These are phyloP conservation scores for Gossypium armourianum DNA, from an alignment of 441 rosid species.

Conservation along the genomic window DNA sequence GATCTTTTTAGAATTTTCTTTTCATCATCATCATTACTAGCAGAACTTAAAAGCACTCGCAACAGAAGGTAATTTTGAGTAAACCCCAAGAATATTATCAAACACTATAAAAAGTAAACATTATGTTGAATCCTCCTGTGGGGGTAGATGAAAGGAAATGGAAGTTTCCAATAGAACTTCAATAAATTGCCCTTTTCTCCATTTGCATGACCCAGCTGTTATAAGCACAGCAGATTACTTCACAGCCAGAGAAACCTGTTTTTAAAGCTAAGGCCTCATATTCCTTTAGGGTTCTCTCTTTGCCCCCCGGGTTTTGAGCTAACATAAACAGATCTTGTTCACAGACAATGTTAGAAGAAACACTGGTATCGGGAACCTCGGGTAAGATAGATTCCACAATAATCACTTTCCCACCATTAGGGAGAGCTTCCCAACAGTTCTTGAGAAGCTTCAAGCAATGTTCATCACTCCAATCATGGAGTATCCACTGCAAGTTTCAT, in stretches of 20 bases:
- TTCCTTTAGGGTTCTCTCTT: conserved; percentile 28
- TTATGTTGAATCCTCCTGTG: background rate
- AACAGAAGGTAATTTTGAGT: too few relatives aligned
- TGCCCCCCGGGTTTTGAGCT: conserved; percentile 27
- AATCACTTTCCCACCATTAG: conserved; percentile 27
- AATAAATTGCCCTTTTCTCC: background rate
- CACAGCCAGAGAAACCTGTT: conserved; percentile 22
- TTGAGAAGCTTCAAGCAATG: conserved; percentile 30
- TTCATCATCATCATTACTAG: too few relatives aligned
- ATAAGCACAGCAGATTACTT: conserved; percentile 21
- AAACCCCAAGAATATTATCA: too few relatives aligned
- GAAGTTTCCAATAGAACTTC: background rate
- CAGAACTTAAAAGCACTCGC: too few relatives aligned
- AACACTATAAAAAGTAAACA: too few relatives aligned
- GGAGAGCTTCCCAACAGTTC: conserved; percentile 31
- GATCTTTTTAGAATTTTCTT: too few relatives aligned
- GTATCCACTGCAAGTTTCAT: conserved; percentile 28
- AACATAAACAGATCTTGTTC: conserved; percentile 32
- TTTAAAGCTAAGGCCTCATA: conserved; percentile 27
- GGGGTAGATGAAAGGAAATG: background rate
- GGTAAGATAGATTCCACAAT: conserved; percentile 27
- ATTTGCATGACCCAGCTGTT: conserved; percentile 31
- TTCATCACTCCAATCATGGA: conserved; percentile 36
- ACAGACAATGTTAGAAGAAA: conserved; percentile 15
- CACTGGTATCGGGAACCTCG: conserved; percentile 17